Conservation (phyloP, 2,329 filamentous ascomycete genomes). For the Penicillium sp. region DNA sequence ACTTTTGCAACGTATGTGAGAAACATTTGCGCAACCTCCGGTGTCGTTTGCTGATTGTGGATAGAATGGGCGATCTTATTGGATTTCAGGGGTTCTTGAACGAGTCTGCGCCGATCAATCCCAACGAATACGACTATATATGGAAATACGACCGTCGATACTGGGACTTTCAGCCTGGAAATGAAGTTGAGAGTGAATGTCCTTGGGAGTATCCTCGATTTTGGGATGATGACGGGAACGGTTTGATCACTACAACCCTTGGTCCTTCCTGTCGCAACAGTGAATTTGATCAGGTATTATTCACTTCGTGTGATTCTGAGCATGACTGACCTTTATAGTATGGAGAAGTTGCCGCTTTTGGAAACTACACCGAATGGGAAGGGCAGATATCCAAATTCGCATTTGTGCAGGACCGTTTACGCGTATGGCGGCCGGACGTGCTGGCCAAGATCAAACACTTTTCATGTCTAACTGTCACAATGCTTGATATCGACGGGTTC, state of each 20-base stretch:
- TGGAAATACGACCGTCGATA: slow-evolving; percentile 59
- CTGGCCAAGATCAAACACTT: slow-evolving; percentile 59
- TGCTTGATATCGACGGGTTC: slow-evolving; percentile 64
- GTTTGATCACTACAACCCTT: slow-evolving; percentile 55
- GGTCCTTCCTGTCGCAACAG: slow-evolving; percentile 30
- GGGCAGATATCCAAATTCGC: slow-evolving; percentile 65
- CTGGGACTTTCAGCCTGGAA: slow-evolving; percentile 56
- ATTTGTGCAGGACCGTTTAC: slow-evolving; percentile 64
- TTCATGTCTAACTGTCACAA: slow-evolving; percentile 61
- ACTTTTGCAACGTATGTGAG: slow-evolving; percentile 58
- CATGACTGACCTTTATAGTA: slow-evolving; percentile 33
- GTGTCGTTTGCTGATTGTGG: not conserved
- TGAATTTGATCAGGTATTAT: slow-evolving; percentile 56
- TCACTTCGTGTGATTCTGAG: too few species aligned
- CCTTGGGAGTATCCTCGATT: slow-evolving; percentile 59
- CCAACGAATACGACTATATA: slow-evolving; percentile 55
- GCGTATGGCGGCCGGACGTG: slow-evolving; percentile 61
- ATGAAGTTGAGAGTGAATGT: slow-evolving; percentile 47
- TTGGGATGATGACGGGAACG: slow-evolving; percentile 58
- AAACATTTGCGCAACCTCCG: too few species aligned
- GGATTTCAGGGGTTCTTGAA: slow-evolving; percentile 62
- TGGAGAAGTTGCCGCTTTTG: slow-evolving; percentile 63
- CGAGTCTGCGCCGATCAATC: slow-evolving; percentile 54
- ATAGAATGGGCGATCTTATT: slow-evolving; percentile 57
- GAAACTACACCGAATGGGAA: slow-evolving; percentile 61